phyloP scores from a whole-genome alignment of 345 rosid species.

The Excoecaria agallocha region DNA sequence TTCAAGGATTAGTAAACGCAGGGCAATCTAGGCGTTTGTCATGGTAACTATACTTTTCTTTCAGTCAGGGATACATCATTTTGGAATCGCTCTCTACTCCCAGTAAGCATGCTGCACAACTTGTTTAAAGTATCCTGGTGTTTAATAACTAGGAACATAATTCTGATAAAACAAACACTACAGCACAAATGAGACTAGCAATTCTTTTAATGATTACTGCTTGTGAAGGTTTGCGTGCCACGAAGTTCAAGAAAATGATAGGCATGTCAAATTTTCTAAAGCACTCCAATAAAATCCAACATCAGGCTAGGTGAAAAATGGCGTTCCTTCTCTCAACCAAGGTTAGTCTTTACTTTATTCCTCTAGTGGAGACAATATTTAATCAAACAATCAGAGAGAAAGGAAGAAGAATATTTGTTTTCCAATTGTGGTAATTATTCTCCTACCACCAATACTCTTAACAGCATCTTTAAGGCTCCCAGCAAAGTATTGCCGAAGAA shows the following conservation, averaged over 20 bases:
- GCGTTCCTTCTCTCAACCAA: not conserved
- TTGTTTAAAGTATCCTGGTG: no score
- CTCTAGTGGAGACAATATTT: not conserved
- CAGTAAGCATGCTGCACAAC: not conserved
- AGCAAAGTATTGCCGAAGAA: slow-evolving; percentile 79
- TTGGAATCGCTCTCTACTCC: not conserved
- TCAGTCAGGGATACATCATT: not conserved
- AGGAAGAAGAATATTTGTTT: slow-evolving; percentile 5
- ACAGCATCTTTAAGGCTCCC: slow-evolving; percentile 99
- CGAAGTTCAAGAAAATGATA: not conserved
- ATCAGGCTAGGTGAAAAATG: not conserved
- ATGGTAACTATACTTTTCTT: no score
- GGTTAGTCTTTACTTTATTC: slow-evolving; percentile 5
- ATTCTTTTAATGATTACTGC: slow-evolving; percentile 2
- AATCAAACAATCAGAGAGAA: not conserved
- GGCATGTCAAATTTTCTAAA: not conserved
- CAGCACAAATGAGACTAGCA: not conserved
- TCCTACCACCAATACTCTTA: slow-evolving; percentile 86
- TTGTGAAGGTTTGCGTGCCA: not conserved
- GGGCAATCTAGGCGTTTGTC: not conserved
- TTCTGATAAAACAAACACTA: not conserved
- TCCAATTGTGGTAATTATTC: no score
- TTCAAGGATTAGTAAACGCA: not conserved
- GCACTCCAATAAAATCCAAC: slow-evolving; percentile 6
- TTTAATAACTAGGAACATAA: not conserved